Base-by-base conservation (phyloP, 257 asterid genomes). In the Petunia axillaris region DNA sequence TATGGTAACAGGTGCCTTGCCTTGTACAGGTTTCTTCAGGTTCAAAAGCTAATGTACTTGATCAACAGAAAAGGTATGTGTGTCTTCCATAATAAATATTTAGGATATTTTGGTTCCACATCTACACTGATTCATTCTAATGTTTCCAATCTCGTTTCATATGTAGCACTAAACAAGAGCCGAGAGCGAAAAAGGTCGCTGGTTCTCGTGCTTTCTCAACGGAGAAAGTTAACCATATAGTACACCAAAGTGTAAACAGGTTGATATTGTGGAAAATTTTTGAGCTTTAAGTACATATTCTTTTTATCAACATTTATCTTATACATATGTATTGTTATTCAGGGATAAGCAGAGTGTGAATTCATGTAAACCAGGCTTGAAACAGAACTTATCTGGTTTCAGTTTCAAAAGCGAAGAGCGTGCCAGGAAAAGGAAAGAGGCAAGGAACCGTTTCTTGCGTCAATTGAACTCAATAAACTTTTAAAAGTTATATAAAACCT, bases 371-470 rank as follows among this genome's bases (percentile, higher is more conserved):
- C 84, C 83, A 75, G 46, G 78, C 76, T 39, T 54, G 71, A 92
- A 83, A 82, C 93, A 74, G 81, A 92, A 79, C 36, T 71, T 66
- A 40, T 83, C 90, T n/a, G 64, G 79, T 81, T 79, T 86, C 75
- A 81, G 77, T 68, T 85, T 85, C 78, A 89, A 81, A 85, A 85
- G 92, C 83, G 87, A 85, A 36, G 90, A 81, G 66, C 90, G 84
- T 1, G 88, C 91, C 2, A 92, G 80, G 85, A 90, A 80, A 82
- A 88, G 93, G 82, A 90, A 88, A 85, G 91, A 93, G 94, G 97
- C 84, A 80, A 77, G 93, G 58, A 14, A 3, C 1, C 7, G 0
- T 8, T 64, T 48, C 8, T 63, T 64, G 36, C 1, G 3, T 64
- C 60, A 10, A 35, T 9, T 25, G 25, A 25, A 25, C 25, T 35